phyloP scores from a whole-genome alignment of 2,329 filamentous ascomycete species.

The Penicillium aurantiogriseum region DNA sequence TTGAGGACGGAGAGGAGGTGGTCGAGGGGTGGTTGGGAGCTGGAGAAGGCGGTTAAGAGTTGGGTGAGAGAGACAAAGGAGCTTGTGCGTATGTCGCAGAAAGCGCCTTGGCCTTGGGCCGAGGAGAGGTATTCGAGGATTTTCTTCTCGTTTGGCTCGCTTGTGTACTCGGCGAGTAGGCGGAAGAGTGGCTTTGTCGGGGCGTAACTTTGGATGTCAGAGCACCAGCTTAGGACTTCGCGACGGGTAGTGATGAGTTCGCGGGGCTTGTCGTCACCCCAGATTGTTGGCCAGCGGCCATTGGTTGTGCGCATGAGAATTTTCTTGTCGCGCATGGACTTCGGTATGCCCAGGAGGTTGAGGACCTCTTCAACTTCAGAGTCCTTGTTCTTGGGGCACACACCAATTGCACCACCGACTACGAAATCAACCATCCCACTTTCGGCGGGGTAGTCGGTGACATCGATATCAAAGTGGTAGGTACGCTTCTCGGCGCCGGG shows the following conservation, averaged over 20 bases:
- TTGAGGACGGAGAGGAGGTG: conserved; percentile 75
- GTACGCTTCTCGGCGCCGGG: conserved; percentile 92
- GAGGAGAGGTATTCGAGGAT: conserved; percentile 82
- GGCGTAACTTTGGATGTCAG: conserved; percentile 87
- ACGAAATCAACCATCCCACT: conserved; percentile 83
- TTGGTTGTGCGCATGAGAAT: conserved; percentile 73
- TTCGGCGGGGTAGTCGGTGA: conserved; percentile 89
- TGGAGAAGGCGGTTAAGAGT: conserved; percentile 87
- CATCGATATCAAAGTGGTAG: conserved; percentile 94
- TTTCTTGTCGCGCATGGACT: conserved; percentile 78
- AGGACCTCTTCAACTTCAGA: conserved; percentile 78
- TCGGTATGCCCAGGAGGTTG: conserved; percentile 76
- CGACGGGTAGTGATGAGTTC: conserved; percentile 86
- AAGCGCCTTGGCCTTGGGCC: conserved; percentile 83
- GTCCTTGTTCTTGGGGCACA: conserved; percentile 82
- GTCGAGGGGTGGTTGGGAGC: conserved; percentile 81
- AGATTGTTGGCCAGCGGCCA: conserved; percentile 95
- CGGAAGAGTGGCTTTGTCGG: conserved; percentile 86
- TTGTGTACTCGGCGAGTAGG: conserved; percentile 79
- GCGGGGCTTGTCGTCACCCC: conserved; percentile 84
- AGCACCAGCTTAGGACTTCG: conserved; percentile 93
- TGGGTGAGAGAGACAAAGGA: conserved; percentile 83
- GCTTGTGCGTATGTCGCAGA: conserved; percentile 91
- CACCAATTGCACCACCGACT: conserved; percentile 91
- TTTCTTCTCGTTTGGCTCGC: conserved; percentile 79